These are phyloP conservation scores for Galeopsis tetrahit DNA, from an alignment of 257 asterid species.

Conservation along the genomic window DNA sequence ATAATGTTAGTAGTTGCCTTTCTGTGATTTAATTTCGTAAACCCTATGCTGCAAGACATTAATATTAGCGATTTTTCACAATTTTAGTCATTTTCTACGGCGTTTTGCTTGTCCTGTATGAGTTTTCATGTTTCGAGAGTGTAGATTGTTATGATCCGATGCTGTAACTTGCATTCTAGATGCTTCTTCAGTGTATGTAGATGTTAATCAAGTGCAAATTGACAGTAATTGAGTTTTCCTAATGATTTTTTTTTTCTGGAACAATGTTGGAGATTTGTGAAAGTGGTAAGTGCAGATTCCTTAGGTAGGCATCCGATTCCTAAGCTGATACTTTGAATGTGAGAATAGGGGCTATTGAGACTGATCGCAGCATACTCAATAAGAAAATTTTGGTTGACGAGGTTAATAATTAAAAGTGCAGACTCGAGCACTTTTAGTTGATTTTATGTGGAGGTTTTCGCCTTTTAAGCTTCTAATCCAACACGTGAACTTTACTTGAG, in stretches of 20 bases:
- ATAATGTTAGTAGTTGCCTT: background rate
- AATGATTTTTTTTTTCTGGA: background rate
- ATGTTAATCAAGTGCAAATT: conserved; percentile 34
- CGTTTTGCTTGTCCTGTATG: conserved; percentile 12
- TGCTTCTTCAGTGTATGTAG: conserved; percentile 22
- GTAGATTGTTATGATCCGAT: conserved; percentile 26
- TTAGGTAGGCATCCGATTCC: background rate
- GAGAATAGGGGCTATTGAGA: background rate
- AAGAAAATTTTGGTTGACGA: background rate
- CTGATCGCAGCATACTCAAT: background rate
- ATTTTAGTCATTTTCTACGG: background rate
- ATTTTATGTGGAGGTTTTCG: background rate
- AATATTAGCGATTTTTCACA: background rate
- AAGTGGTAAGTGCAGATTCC: background rate
- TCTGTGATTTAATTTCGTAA: background rate
- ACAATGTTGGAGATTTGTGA: background rate
- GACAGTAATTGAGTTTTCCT: background rate
- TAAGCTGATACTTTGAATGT: background rate
- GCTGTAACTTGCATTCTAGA: conserved; percentile 15
- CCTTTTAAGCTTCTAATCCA: background rate
- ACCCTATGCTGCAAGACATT: background rate
- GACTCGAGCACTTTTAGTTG: background rate
- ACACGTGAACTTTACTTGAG: background rate
- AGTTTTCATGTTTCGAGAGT: conserved; percentile 12
- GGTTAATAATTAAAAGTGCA: background rate